Evolutionary conservation across 176 grass and related monocot genomes (phyloP).

Genomic region (Lolium rigidum): DNA sequence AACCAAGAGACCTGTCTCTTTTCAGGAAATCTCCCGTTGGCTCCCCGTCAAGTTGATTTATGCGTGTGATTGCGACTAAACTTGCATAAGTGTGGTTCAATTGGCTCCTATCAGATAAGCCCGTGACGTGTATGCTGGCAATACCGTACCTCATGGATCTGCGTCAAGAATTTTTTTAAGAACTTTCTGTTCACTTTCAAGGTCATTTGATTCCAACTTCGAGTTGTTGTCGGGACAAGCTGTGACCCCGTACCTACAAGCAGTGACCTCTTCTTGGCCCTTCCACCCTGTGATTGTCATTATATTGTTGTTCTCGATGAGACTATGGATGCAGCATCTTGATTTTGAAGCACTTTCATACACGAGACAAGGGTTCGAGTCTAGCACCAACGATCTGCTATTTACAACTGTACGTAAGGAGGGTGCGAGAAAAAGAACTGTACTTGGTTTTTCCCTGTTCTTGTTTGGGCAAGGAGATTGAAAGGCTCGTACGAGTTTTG

Average conservation of each 20-base stretch:
- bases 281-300: slow-evolving; percentile 14
- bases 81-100: slow-evolving; percentile 18
- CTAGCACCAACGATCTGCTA: not conserved
- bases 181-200: not conserved
- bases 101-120: slow-evolving; percentile 32
- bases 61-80: not conserved
- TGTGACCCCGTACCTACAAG: slow-evolving; percentile 67
- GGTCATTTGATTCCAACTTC: not conserved
- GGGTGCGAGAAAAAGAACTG: not conserved
- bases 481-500: not conserved
- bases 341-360: not conserved
- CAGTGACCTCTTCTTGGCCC: slow-evolving; percentile 30
- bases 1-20: slow-evolving; percentile 5
- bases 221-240: slow-evolving; percentile 50
- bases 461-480: not conserved
- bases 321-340: slow-evolving; percentile 10
- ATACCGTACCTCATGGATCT: slow-evolving; percentile 7
- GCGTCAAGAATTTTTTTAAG: slow-evolving; percentile 11
- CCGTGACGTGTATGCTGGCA: slow-evolving; percentile 26
- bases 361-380: slow-evolving; percentile 9
- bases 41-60: not conserved
- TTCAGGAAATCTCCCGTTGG: not conserved
- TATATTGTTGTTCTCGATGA: slow-evolving; percentile 17
- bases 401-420: not conserved
- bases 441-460: not conserved